Evolutionary conservation across 768 basidiomycete species (phyloP), one percentile per base, ranked within the genome.

Genomic region (Multifurca ochricompacta): DNA sequence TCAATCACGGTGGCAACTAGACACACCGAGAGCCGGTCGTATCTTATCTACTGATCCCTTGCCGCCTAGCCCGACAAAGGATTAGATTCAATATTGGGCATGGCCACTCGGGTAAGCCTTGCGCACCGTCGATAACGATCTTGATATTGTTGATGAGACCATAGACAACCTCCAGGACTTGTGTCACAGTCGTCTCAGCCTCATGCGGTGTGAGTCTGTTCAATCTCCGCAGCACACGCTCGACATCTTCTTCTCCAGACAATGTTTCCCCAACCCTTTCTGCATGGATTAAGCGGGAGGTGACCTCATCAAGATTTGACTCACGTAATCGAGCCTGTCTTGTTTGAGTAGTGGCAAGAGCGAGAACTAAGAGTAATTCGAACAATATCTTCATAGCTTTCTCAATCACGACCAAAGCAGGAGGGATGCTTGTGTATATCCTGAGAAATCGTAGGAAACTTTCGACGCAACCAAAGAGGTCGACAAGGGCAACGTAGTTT

Each of bases 301-400:
- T 16, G 31, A 48, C 23, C 18, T 48, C n/a, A 42, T n/a, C n/a
- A 21, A 54, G n/a, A 35, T 23, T 14, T 8, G 11, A 32, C 53
- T 42, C 40, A 54, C 53, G 44, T 34, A 48, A 35, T 48, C 11
- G 40, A 21, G n/a, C 37, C 2, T 19, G 27, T 35, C 30, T 32
- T 1, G 25, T n/a, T 14, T 48, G 32, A 37, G 6, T 21, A 13
- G 53, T 48, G 36, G 53, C 39, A 25, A 41, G 7, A 5, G 53
- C 45, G 27, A 54, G 44, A 39, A 54, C 46, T 1, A 48, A 18
- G 3, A 54, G 39, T 19, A 54, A n/a, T 42, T 30, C 6, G 39
- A 41, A 40, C 39, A 54, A 27, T 14, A 48, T 48, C 23, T 54
- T 54, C 53, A 54, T 48, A 13, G 46, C 39, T 32, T 41, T 54